phyloP scores from a whole-genome alignment of 1,284 basidiomycete species.

The Thelephora terrestris region DNA sequence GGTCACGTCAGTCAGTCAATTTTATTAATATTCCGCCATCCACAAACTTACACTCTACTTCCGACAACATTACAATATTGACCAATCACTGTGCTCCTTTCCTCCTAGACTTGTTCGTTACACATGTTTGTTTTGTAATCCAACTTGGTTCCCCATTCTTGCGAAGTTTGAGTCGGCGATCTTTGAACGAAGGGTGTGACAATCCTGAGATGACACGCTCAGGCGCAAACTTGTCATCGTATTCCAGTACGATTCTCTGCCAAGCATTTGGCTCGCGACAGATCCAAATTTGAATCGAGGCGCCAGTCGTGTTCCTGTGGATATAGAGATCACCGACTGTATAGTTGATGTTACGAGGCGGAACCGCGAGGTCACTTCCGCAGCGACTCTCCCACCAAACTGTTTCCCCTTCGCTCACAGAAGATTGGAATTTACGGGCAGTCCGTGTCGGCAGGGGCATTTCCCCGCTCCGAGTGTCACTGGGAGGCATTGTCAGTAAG shows the following conservation, averaged over 20 bases:
- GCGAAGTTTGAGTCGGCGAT: neutral
- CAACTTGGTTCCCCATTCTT: neutral
- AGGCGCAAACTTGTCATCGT: neutral
- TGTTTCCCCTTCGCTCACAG: neutral
- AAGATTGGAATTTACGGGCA: neutral
- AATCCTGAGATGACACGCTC: neutral
- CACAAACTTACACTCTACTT: too few species aligned
- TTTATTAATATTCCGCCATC: too few species aligned
- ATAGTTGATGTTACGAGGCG: too few species aligned
- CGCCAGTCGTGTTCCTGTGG: neutral
- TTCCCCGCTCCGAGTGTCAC: too few species aligned
- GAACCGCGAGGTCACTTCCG: neutral
- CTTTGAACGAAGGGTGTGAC: neutral
- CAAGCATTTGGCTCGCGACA: neutral
- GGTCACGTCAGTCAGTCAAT: too few species aligned
- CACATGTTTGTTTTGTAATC: neutral
- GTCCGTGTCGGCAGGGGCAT: too few species aligned
- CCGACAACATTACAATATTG: too few species aligned
- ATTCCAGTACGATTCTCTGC: neutral
- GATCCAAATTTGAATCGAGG: neutral
- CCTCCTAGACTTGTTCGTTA: neutral
- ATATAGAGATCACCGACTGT: neutral
- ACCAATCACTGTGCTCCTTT: too few species aligned
- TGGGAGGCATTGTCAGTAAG: too few species aligned
- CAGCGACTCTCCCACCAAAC: neutral